phyloP scores from a whole-genome alignment of 495 filamentous ascomycete genomes.

The Penicillium egyptiacum region DNA sequence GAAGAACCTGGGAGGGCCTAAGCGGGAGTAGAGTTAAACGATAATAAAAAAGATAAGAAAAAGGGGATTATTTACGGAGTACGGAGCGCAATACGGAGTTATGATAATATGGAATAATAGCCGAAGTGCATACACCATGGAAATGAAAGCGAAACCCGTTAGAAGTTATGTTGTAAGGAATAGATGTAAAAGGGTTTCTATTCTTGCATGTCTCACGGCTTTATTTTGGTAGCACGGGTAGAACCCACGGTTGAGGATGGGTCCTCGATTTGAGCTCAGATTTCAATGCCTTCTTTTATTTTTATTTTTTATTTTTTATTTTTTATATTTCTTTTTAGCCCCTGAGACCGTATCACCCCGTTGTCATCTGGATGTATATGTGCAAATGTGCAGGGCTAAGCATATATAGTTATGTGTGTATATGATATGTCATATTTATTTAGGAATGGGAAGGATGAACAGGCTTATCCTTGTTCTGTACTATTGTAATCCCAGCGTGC shows the following conservation, averaged over 20 bases:
- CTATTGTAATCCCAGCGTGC: constrained; percentile 11
- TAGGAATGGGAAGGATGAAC: constrained; percentile 10
- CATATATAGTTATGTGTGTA: not conserved
- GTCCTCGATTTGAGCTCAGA: constrained; percentile 8
- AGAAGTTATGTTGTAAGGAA: not conserved
- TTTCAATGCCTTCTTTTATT: not conserved
- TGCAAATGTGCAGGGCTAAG: not conserved
- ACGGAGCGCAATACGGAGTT: not conserved
- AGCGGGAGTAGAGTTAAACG: not conserved
- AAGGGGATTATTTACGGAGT: not conserved
- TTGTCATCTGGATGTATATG: not conserved
- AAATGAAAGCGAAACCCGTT: constrained; percentile 1
- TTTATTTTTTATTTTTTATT: not conserved
- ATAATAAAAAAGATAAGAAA: not conserved
- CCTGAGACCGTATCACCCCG: not conserved
- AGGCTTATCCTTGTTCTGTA: constrained; percentile 15
- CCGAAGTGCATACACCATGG: not conserved
- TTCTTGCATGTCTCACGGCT: constrained; percentile 11
- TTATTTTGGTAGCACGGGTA: constrained; percentile 22
- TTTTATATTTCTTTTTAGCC: not conserved
- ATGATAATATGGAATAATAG: not conserved
- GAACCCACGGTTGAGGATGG: constrained; percentile 23
- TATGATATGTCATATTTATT: not conserved
- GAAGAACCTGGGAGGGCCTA: not conserved
- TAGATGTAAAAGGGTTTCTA: not conserved